A percentile compares a stretch with the other conserved stretches of the same genome.
Conservation (phyloP, 2,329 filamentous ascomycete species). For the Pyrenochaeta sp. region DNA sequence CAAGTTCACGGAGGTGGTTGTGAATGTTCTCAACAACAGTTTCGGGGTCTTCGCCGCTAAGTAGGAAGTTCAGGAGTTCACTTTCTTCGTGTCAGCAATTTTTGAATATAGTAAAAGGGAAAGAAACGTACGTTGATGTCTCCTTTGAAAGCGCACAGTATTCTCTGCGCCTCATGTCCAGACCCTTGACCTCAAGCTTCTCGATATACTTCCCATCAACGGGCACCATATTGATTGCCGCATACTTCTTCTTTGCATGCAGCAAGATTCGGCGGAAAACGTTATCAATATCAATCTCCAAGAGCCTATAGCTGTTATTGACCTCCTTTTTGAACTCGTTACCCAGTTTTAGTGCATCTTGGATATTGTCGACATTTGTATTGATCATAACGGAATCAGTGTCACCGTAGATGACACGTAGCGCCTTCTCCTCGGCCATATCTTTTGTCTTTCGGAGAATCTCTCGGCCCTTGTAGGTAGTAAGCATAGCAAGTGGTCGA, state of each 20-base stretch:
- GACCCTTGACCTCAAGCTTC: slow-evolving; percentile 96
- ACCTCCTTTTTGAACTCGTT: slow-evolving; percentile 94
- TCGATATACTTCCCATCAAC: slow-evolving; percentile 89
- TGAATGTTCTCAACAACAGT: slow-evolving; percentile 88
- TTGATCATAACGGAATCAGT: slow-evolving; percentile 99
- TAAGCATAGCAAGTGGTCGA: slow-evolving; percentile 91
- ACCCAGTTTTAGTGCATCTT: slow-evolving; percentile 89
- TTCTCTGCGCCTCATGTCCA: slow-evolving; percentile 97
- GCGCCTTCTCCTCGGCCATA: slow-evolving; percentile 86
- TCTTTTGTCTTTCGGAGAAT: slow-evolving; percentile 97
- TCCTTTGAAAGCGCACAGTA: slow-evolving; percentile 97
- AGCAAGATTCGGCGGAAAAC: slow-evolving; percentile 91
- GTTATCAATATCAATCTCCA: slow-evolving; percentile 99
- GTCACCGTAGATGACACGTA: slow-evolving; percentile 98
- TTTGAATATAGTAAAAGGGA: not conserved
- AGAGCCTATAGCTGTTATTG: slow-evolving; percentile 88
- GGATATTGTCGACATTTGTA: slow-evolving; percentile 92
- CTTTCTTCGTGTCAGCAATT: slow-evolving; percentile 45
- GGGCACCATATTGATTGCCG: slow-evolving; percentile 92
- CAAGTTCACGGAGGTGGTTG: slow-evolving; percentile 87
- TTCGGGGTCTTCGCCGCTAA: slow-evolving; percentile 93
- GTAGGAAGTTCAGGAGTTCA: slow-evolving; percentile 88
- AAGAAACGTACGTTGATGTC: slow-evolving; percentile 71
- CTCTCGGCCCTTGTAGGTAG: slow-evolving; percentile 96
- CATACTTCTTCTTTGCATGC: slow-evolving; percentile 99